A percentile compares a stretch with the other conserved stretches of the same genome.
phyloP scores from a whole-genome alignment of 108 stramenopile species.

The Cyclotella baltica region DNA sequence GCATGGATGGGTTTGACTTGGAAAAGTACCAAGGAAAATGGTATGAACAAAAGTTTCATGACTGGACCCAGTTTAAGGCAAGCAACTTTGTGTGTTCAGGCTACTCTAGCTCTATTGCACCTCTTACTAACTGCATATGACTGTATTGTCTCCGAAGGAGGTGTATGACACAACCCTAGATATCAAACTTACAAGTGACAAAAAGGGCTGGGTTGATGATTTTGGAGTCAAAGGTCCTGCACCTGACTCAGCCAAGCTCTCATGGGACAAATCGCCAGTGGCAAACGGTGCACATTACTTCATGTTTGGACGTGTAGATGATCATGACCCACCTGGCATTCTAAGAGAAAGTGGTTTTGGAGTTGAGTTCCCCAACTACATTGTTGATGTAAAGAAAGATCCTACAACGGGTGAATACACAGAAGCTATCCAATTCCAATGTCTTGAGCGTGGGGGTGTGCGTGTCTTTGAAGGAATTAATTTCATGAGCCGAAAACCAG shows the following conservation, averaged over 20 bases:
- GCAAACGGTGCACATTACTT: slow-evolving; percentile 95
- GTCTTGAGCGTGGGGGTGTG: slow-evolving; percentile 88
- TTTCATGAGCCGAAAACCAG: slow-evolving; percentile 87
- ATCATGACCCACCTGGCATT: slow-evolving; percentile 84
- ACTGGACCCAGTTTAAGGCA: slow-evolving; percentile 91
- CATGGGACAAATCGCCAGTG: slow-evolving; percentile 92
- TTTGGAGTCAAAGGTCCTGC: slow-evolving; percentile 90
- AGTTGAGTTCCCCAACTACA: slow-evolving; percentile 93
- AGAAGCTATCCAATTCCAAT: slow-evolving; percentile 94
- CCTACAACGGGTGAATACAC: slow-evolving; percentile 81
- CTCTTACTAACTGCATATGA: not conserved
- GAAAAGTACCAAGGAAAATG: slow-evolving; percentile 90
- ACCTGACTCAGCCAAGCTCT: slow-evolving; percentile 76
- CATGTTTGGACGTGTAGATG: slow-evolving; percentile 90
- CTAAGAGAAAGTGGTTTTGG: slow-evolving; percentile 90
- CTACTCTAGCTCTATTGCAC: not conserved
- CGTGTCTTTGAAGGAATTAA: slow-evolving; percentile 97
- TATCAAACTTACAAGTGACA: slow-evolving; percentile 71
- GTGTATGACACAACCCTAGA: slow-evolving; percentile 93
- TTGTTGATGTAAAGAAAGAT: slow-evolving; percentile 88
- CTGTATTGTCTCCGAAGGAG: slow-evolving; percentile 47
- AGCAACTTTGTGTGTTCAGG: not conserved
- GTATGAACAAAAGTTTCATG: slow-evolving; percentile 94
- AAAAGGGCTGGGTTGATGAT: slow-evolving; percentile 88
- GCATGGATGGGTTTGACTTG: slow-evolving; percentile 90